Evolutionary conservation across 2,329 filamentous ascomycete species (phyloP), one percentile per base, ranked within the genome.

Genomic region (Phaeosphaeria sp.): DNA sequence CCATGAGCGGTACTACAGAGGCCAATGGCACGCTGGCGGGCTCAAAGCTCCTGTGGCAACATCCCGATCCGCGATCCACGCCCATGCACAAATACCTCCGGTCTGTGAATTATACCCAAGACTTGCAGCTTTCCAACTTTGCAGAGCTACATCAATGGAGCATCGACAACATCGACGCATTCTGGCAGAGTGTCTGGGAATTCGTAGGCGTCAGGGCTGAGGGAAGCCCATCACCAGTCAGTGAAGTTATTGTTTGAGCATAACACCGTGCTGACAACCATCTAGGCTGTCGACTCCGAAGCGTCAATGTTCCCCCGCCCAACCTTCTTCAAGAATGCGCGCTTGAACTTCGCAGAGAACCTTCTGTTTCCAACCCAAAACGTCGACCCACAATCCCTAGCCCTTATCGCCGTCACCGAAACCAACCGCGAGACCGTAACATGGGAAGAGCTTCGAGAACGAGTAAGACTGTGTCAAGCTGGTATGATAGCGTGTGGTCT

Each of bases 261-360:
- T 30, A 8, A 33, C 27, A 18, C 27, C 33, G 24, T 42, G 51
- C 42, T 50, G 25, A 18, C 42, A 8, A n/a, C 36, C 52, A 13
- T 13, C 60, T 68, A 93, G 89, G 89, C 92, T 43, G 81, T 97
- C 18, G 86, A 90, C 22, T 74, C 84, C 42, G 78, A 86, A 53
- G 84, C 87, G 6, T 82, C 86, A 47, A 91, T 98, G 84, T 98
- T 93, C 69, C 94, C 94, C 22, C 88, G 92, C 22, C 93, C 94
- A 7, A 82, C 88, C 58, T 98, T 97, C 82, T 98, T 97, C 76
- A 77, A 87, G 55, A 89, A 89, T 9, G 86, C 91, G 15, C 87
- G 83, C 56, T 83, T 98, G 64, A 99, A 98, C 77, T 98, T 97
- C 74, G 93, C 94, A 24, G 92, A 98, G 80, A 99, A 99, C 75